These are phyloP conservation scores for Talaromyces islandicus DNA, from an alignment of 2,329 filamentous ascomycete species.

Conservation along the genomic window DNA sequence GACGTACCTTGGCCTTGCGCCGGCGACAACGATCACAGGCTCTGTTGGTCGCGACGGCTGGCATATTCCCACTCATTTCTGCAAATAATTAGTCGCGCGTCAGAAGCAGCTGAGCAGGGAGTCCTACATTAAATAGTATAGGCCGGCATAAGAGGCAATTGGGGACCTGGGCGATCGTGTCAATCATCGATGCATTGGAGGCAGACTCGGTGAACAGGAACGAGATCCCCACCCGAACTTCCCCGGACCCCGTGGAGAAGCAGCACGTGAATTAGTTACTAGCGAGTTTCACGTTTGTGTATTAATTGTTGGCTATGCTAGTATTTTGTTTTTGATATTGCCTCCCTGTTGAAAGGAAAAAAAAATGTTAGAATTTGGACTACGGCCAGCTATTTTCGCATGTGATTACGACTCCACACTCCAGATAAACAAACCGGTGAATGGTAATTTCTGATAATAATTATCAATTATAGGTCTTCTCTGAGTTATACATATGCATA, in stretches of 20 bases:
- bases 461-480: background rate
- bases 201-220: background rate
- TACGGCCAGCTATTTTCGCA: no score
- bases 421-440: no score
- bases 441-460: background rate
- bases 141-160: background rate
- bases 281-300: no score
- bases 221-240: no score
- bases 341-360: no score
- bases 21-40: conserved; percentile 1
- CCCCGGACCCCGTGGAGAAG: no score
- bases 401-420: no score
- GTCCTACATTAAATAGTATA: background rate
- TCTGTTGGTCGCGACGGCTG: background rate
- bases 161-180: background rate
- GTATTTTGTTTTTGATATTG: no score
- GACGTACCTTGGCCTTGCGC: background rate
- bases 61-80: background rate
- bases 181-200: background rate
- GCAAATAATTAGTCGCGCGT: background rate
- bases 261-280: no score
- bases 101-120: background rate
- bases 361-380: no score
- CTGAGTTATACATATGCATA: background rate
- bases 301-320: no score